Evolutionary conservation across 2,329 filamentous ascomycete genomes (phyloP).

Genomic region (Monilinia vaccinii-corymbosi): DNA sequence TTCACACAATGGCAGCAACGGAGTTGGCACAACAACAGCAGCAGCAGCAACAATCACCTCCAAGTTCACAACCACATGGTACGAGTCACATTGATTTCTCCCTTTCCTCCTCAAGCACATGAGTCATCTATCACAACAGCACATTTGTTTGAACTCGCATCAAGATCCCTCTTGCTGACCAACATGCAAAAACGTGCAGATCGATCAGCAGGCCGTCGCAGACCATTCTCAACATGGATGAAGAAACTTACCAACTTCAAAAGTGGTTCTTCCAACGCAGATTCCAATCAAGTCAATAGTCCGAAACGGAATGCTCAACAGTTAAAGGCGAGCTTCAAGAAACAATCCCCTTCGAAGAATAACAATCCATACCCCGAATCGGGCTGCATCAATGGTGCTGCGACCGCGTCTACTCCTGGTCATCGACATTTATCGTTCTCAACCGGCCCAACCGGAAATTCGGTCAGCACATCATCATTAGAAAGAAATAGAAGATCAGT

Average conservation of each 20-base stretch:
- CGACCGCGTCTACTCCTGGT: constrained; percentile 20
- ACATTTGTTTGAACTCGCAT: background rate
- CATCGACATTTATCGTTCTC: constrained; percentile 46
- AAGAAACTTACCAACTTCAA: constrained; percentile 89
- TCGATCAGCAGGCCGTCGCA: constrained; percentile 52
- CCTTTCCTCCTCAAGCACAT: constrained; percentile 2
- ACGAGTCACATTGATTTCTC: constrained; percentile 18
- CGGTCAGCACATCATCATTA: constrained; percentile 43
- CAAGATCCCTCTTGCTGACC: constrained; percentile 14
- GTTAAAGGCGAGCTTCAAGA: constrained; percentile 43
- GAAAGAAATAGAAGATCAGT: constrained; percentile 51
- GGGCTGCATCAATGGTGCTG: constrained; percentile 42
- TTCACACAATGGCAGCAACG: constrained; percentile 33
- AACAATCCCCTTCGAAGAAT: constrained; percentile 42
- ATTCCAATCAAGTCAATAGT: constrained; percentile 33
- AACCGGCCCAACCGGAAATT: constrained; percentile 43
- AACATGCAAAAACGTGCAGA: constrained; percentile 52
- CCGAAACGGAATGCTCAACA: constrained; percentile 35
- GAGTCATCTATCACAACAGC: constrained; percentile 4
- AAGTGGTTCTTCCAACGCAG: constrained; percentile 51
- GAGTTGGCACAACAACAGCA: constrained; percentile 34
- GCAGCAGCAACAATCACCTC: constrained; percentile 28
- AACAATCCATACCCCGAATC: constrained; percentile 90
- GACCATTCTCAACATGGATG: constrained; percentile 88
- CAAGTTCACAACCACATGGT: constrained; percentile 30